Base-by-base conservation (phyloP, 495 filamentous ascomycete genomes). In the Xylaria telfairii region DNA sequence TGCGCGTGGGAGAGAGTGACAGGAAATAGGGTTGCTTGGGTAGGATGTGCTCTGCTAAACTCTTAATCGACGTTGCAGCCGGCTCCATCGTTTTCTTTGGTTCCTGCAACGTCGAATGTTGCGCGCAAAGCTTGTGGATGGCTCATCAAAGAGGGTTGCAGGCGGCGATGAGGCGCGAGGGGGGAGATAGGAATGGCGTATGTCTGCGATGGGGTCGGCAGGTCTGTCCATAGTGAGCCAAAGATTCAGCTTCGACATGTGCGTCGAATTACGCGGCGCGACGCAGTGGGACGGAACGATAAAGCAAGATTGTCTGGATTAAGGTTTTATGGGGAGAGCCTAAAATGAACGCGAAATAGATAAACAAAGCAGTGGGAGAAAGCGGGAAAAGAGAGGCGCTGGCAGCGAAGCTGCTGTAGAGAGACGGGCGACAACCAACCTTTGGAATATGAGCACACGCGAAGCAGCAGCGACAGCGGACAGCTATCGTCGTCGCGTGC, bases 21-120 rank as follows among this genome's bases (percentile, higher is more conserved):
- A 86, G 77, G 67, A 82, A 81, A 53, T 85, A 81, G 61, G 83
- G 81, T 64, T 77, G 74, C 65, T 75, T 72, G 39, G 84, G 84
- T 57, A 86, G 76, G 41, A 83, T 76, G 67, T 75, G 74, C 77
- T 84, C 74, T 72, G 78, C 80, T 73, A 85, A 72, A 65, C 72
- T 75, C 46, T 83, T 67, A 80, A 81, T 81, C 74, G 76, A 81
- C 74, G 81, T 81, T 70, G 76, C 81, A 80, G 82, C 81, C 75
- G 77, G 81, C 80, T 86, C 84, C 84, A 86, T 86, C 78, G 72
- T 84, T 65, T 81, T 72, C 65, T 70, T 73, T 71, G 73, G 69
- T 77, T 74, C 71, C 74, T 72, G 74, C 76, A 77, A 77, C 76
- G 65, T 71, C 65, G 46, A 66, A 72, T 49, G 76, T 74, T 78